Evolutionary conservation across 257 asterid genomes (phyloP).

Genomic region (Agastache rugosa): DNA sequence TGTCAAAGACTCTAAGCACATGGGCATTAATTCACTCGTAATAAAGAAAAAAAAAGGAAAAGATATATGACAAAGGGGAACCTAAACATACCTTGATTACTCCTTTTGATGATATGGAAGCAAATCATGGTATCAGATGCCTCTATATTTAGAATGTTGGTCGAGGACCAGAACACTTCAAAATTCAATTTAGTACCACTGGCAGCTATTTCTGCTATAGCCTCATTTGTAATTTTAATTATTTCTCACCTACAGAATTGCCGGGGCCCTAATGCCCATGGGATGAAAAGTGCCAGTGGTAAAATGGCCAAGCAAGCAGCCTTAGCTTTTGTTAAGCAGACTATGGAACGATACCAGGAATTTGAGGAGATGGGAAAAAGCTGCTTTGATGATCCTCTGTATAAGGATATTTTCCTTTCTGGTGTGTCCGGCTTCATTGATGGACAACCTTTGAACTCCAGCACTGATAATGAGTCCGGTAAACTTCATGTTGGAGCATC

Average conservation of each 20-base stretch:
- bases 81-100: neutral
- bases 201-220: slow-evolving; percentile 16
- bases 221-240: neutral
- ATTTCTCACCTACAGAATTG: slow-evolving; percentile 55
- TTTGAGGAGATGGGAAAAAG: slow-evolving; percentile 75
- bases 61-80: neutral
- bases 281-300: slow-evolving; percentile 83
- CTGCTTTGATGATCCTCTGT: slow-evolving; percentile 76
- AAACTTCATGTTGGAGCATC: slow-evolving; percentile 55
- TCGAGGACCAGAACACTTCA: slow-evolving; percentile 8
- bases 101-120: slow-evolving; percentile 12
- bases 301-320: slow-evolving; percentile 90
- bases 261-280: slow-evolving; percentile 79
- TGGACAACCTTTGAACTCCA: slow-evolving; percentile 52
- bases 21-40: slow-evolving; percentile 9
- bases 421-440: slow-evolving; percentile 61
- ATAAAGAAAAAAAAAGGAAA: neutral
- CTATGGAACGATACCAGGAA: slow-evolving; percentile 72
- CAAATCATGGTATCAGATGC: slow-evolving; percentile 13
- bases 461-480: slow-evolving; percentile 58
- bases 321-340: slow-evolving; percentile 77
- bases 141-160: slow-evolving; percentile 26
- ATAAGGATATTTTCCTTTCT: slow-evolving; percentile 70
- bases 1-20: slow-evolving; percentile 7
- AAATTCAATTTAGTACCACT: slow-evolving; percentile 2